These are phyloP conservation scores for Chlamydomonas sp. DNA, from an alignment of 139 green algal genomes.

Conservation along the genomic window DNA sequence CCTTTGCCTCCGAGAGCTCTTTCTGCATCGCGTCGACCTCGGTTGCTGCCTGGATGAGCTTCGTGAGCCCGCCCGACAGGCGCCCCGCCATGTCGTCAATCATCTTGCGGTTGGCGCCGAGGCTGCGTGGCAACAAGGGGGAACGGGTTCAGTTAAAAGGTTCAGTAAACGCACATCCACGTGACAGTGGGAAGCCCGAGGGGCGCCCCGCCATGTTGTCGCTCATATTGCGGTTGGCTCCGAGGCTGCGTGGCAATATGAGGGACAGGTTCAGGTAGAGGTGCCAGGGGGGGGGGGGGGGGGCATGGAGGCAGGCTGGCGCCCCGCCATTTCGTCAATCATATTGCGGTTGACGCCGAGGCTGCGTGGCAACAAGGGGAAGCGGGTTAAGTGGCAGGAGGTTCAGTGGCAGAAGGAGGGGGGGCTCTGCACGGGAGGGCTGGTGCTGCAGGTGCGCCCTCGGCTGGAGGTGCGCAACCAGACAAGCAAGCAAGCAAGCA, in stretches of 20 bases:
- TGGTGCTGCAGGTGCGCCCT: too few species aligned
- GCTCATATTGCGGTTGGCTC: conserved; percentile 15
- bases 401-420: too few species aligned
- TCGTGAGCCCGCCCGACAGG: conserved; percentile 67
- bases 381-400: background rate
- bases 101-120: too few species aligned
- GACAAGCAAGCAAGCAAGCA: too few species aligned
- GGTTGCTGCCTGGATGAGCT: conserved; percentile 71
- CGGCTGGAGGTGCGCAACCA: too few species aligned
- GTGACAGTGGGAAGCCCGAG: too few species aligned
- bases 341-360: too few species aligned
- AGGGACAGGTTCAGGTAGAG: too few species aligned
- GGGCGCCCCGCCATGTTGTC: conserved; percentile 46
- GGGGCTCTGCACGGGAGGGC: too few species aligned
- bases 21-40: conserved; percentile 82
- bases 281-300: too few species aligned
- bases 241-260: conserved; percentile 20
- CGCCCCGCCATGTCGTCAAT: conserved; percentile 51
- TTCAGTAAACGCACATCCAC: background rate
- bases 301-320: conserved; percentile 60
- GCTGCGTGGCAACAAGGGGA: too few species aligned
- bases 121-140: too few species aligned
- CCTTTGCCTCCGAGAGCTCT: conserved; percentile 67
- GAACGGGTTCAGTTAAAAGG: background rate
- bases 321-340: conserved; percentile 47